Evolutionary conservation across 768 basidiomycete genomes (phyloP), one percentile per base, ranked within the genome.

Genomic region (Daedaleopsis nitida): DNA sequence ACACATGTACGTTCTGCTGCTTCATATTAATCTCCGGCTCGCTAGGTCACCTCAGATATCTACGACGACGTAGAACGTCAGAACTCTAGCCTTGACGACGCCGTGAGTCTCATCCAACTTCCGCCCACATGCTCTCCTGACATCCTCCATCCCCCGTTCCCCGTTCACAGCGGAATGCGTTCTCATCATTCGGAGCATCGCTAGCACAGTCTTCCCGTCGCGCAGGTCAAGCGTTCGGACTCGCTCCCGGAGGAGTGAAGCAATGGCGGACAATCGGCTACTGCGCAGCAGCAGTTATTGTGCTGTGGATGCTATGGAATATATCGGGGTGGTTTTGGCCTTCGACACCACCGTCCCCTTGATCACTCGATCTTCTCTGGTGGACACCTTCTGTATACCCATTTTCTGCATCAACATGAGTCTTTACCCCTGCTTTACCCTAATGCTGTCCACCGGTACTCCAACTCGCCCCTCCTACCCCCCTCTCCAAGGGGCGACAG

Each of bases 41-140:
- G 42, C 19, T 54, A 94, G 92, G 81, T 95, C n/a, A 94, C 92
- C 13, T 89, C 85, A 2, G 92, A 95, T 75, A 93, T 95, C 42
- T 81, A 95, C 70, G 83, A 86, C 62, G 93, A 94, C 68, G 88
- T 88, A 1, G 92, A 95, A 74, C 78, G 87, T 11, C 93, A 94
- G 76, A 94, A 94, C 68, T 69, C 83, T 3, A 83, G 88, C 56
- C 77, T 95, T 24, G 91, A 94, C 67, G 84, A 88, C 42, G 86
- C 91, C 3, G 92, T 92, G 61, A 63, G 87, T 72, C 43, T 54
- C 8, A 17, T 52, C 13, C 27, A 16, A 42, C 23, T 11, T 51
- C 37, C 16, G 50, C 3, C 12, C 35, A 53, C 11, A 39, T 42
- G 16, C 13, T 2, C 23, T 10, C 16, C 44, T 58, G 38, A 59